A percentile compares a stretch with the other conserved stretches of the same genome.
Conservation (phyloP, 2,329 filamentous ascomycete species). For the Trichoderma brevicompactum region DNA sequence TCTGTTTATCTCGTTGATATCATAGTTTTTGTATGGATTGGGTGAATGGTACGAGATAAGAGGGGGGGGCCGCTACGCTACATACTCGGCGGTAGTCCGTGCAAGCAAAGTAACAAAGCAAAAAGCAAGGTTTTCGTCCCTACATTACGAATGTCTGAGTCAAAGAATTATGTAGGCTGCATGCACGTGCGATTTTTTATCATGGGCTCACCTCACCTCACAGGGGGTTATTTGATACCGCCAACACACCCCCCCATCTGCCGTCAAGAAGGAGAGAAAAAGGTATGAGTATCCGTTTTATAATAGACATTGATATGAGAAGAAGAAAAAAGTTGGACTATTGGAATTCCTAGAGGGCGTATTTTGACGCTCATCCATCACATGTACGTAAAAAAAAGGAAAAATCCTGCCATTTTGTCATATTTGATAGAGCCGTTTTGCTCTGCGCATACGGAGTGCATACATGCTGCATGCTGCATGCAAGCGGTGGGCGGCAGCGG, state of each 20-base stretch:
- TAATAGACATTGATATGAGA: no score
- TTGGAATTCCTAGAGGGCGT: no score
- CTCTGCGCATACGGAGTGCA: not conserved
- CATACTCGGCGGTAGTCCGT: not conserved
- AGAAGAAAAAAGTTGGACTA: no score
- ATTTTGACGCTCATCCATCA: no score
- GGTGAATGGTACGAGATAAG: not conserved
- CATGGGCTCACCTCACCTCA: not conserved
- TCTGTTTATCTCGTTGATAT: not conserved
- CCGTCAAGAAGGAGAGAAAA: no score
- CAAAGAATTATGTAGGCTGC: not conserved
- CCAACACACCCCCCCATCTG: no score
- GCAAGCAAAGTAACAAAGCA: not conserved
- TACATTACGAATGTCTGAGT: slow-evolving; percentile 13
- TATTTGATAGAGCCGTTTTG: no score
- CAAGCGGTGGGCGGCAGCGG: not conserved
- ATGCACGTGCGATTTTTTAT: not conserved
- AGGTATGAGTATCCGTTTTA: no score
- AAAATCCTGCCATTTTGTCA: no score
- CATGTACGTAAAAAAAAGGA: no score
- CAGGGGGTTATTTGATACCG: no score
- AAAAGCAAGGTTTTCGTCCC: not conserved
- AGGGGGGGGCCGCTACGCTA: not conserved
- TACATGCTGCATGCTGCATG: slow-evolving; percentile 7
- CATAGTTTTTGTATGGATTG: not conserved